Conservation (phyloP, 2,329 filamentous ascomycete species). For the Fusarium pininemorale region DNA sequence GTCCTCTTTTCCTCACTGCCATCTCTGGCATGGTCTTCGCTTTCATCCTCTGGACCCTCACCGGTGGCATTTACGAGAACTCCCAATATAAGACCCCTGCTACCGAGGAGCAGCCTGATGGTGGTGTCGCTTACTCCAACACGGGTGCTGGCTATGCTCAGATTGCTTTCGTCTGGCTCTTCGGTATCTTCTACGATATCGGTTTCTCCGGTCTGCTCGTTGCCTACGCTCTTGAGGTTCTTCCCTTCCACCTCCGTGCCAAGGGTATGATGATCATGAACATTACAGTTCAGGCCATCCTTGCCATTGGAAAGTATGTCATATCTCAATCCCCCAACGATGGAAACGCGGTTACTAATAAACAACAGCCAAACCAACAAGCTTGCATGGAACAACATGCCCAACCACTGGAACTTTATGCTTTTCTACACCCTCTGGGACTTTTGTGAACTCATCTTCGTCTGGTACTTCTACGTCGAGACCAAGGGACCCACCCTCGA, state of each 20-base stretch:
- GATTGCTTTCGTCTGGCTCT: conserved; percentile 68
- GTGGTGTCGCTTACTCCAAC: conserved; percentile 49
- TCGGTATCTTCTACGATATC: conserved; percentile 68
- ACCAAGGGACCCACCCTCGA: conserved; percentile 77
- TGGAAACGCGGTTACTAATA: not conserved
- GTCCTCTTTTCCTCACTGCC: conserved; percentile 62
- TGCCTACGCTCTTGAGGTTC: conserved; percentile 66
- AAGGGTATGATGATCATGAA: conserved; percentile 73
- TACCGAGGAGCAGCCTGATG: conserved; percentile 31
- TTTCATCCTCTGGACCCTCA: conserved; percentile 61
- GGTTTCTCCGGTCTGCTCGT: conserved; percentile 67
- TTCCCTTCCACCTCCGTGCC: conserved; percentile 66
- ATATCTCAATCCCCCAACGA: not conserved
- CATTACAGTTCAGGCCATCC: conserved; percentile 67
- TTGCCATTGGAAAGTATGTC: conserved; percentile 67
- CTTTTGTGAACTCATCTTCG: conserved; percentile 66
- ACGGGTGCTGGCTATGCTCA: conserved; percentile 60
- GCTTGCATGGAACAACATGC: conserved; percentile 68
- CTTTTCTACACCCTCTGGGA: conserved; percentile 73
- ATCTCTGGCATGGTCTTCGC: conserved; percentile 59
- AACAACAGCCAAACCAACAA: conserved; percentile 66
- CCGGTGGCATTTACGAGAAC: conserved; percentile 62
- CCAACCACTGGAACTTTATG: conserved; percentile 71
- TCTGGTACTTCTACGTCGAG: conserved; percentile 75
- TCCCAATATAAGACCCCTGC: conserved; percentile 38